A percentile compares a stretch with the other conserved stretches of the same genome.
Conservation (phyloP, 2,329 filamentous ascomycete species). For the Ophiostoma novo-ulmi region DNA sequence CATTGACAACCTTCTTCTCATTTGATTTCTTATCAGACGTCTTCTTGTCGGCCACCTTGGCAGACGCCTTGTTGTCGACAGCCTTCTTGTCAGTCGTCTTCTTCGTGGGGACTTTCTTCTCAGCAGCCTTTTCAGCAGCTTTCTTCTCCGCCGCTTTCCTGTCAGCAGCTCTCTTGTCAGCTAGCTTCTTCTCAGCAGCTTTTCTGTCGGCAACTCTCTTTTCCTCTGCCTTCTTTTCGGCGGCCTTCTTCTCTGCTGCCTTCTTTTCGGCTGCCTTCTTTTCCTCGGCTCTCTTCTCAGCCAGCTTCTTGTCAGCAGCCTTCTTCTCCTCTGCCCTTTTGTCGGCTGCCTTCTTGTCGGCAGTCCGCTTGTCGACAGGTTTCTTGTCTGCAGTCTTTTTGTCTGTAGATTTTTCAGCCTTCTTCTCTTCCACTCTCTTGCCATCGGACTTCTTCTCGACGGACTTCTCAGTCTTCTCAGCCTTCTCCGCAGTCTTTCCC, state of each 20-base stretch:
- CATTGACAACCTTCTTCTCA: conserved; percentile 12
- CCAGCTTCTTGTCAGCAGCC: neutral
- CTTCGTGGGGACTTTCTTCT: conserved; percentile 4
- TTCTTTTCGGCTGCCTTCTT: conserved; percentile 12
- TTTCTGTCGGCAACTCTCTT: conserved; percentile 7
- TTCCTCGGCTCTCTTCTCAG: conserved; percentile 5
- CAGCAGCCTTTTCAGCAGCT: neutral
- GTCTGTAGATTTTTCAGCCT: neutral
- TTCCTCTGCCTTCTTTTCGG: conserved; percentile 5
- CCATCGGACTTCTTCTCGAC: conserved; percentile 15
- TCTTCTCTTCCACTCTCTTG: conserved; percentile 1
- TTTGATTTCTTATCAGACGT: neutral
- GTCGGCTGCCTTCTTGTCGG: neutral
- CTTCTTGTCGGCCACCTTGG: conserved; percentile 14
- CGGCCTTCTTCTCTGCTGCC: conserved; percentile 12
- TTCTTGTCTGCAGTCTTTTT: conserved; percentile 5
- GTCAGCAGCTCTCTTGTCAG: neutral
- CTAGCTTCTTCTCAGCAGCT: neutral
- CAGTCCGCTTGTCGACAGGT: neutral
- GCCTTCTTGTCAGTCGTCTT: conserved; percentile 12
- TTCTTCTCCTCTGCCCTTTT: conserved; percentile 12
- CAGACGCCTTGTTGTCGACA: conserved; percentile 12
- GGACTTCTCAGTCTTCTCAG: conserved; percentile 17
- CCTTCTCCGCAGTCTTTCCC: neutral
- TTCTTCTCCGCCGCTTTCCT: conserved; percentile 9